Evolutionary conservation across 352 stramenopile species (phyloP), one percentile per base, ranked within the genome.

Genomic region (Pythium graminicola): DNA sequence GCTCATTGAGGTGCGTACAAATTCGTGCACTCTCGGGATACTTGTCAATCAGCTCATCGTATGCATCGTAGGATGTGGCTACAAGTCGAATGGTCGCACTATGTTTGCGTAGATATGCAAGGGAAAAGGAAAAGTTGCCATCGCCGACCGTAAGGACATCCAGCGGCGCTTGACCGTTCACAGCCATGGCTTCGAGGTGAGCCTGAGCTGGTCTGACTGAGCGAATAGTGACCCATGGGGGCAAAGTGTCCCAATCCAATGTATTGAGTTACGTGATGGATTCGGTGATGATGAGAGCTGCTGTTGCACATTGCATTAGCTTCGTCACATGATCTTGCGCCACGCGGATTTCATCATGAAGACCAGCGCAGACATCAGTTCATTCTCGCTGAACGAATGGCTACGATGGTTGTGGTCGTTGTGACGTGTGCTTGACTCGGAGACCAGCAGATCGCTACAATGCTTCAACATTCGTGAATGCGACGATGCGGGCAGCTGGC

Each of bases 21-120:
- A 86, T 65, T 17, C 67, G 66, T 23, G 49, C 50, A 24, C 52
- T 50, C 47, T 86, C 69, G 0, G 73, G 70, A 54, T 92, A 89
- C 47, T 92, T 92, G 22, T 43, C 54, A 4, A 76, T 45, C 4
- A 92, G 64, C 49, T 86, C 71, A 1, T 81, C 64, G 50, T 70
- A 74, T 27, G 61, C 76, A 54, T 92, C 81, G 57, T 68, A 92
- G 3, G 78, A 88, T 22, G 81, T 50, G 9, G 59, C 59, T 1
- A 67, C 52, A 27, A 65, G 51, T 17, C 46, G 50, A 20, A 60
- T 24, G 46, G 3, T 2, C 23, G 24, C 31, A 41, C 33, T 36
- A 22, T 64, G 40, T 29, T 59, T 45, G 19, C 40, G 35, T 33
- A 59, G 39, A 40, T 54, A 68, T 38, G 48, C 55, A 16, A 68